Evolutionary conservation across 257 asterid species (phyloP).

Genomic region (Penstemon newberryi): DNA sequence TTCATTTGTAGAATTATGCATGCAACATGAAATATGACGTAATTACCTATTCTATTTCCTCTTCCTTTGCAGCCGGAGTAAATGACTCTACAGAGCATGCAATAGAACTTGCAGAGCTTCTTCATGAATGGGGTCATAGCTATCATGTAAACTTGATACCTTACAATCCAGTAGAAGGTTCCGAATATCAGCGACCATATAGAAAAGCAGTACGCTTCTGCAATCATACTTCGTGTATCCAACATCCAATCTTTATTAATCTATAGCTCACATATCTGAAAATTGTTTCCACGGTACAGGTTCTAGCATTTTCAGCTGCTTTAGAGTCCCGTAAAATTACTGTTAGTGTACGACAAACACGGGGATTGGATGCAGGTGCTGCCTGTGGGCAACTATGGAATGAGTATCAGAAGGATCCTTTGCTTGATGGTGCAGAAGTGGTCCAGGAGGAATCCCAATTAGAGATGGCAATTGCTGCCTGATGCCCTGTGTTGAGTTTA

Average conservation of each 20-base stretch:
- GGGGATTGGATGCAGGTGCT: constrained; percentile 95
- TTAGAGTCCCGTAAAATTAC: constrained; percentile 81
- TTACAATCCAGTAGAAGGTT: constrained; percentile 77
- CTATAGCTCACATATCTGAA: constrained; percentile 5
- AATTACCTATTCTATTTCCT: neutral
- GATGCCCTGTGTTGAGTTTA: constrained; percentile 19
- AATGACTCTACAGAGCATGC: constrained; percentile 80
- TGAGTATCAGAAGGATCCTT: constrained; percentile 80
- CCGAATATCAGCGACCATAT: constrained; percentile 77
- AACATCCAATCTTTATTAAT: neutral
- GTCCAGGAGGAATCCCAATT: constrained; percentile 38
- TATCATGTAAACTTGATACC: constrained; percentile 94
- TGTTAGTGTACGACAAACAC: constrained; percentile 81
- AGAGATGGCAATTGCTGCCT: constrained; percentile 56
- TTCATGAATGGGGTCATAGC: constrained; percentile 84
- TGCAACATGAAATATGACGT: constrained; percentile 19
- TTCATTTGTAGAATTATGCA: neutral
- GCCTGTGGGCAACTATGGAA: constrained; percentile 97
- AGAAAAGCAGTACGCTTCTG: constrained; percentile 60
- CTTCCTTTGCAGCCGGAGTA: constrained; percentile 70
- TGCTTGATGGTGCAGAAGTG: constrained; percentile 38
- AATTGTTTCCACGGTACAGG: constrained; percentile 39
- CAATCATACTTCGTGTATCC: constrained; percentile 7
- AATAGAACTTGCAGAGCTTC: constrained; percentile 71
- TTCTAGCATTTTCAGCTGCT: constrained; percentile 76